Evolutionary conservation across 192 early-diverging fungal genomes (phyloP).

Genomic region (Thoreauomyces humboldtii): DNA sequence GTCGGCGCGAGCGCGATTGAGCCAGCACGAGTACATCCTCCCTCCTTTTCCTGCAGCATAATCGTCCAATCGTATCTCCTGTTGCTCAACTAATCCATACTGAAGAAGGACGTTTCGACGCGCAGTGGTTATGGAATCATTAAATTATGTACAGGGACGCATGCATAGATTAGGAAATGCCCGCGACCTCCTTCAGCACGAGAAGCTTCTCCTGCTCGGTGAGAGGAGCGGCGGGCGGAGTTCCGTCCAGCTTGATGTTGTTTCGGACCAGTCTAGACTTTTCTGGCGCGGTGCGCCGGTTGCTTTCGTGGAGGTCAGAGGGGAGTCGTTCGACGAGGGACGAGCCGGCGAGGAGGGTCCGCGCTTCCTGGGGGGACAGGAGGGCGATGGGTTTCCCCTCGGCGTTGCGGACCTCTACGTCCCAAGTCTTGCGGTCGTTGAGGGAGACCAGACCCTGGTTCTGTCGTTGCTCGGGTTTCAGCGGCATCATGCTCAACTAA

Average conservation of each 20-base stretch:
- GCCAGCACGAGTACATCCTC: no score
- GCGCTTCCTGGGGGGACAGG: conserved; percentile 27
- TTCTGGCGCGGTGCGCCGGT: neutral
- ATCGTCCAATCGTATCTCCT: no score
- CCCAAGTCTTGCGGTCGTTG: conserved; percentile 49
- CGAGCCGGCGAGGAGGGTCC: conserved; percentile 5
- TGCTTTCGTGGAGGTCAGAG: conserved; percentile 18
- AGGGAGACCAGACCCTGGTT: conserved; percentile 38
- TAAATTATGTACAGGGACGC: no score
- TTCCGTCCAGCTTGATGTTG: conserved; percentile 33
- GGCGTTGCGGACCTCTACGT: conserved; percentile 33
- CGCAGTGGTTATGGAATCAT: no score
- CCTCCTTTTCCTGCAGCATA: no score
- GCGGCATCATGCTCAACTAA: conserved; percentile 63
- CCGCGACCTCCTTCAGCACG: conserved; percentile 35
- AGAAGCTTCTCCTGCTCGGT: conserved; percentile 28
- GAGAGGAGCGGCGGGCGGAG: conserved; percentile 29
- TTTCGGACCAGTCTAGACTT: neutral
- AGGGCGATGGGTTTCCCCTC: conserved; percentile 12
- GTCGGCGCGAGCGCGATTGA: no score
- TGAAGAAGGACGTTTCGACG: no score
- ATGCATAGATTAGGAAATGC: no score
- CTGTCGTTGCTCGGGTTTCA: conserved; percentile 53
- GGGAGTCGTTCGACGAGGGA: conserved; percentile 18
- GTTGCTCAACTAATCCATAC: no score